Evolutionary conservation across 495 filamentous ascomycete genomes (phyloP), one percentile per base, ranked within the genome.

Genomic region (Hypoxylon crocopeplum): DNA sequence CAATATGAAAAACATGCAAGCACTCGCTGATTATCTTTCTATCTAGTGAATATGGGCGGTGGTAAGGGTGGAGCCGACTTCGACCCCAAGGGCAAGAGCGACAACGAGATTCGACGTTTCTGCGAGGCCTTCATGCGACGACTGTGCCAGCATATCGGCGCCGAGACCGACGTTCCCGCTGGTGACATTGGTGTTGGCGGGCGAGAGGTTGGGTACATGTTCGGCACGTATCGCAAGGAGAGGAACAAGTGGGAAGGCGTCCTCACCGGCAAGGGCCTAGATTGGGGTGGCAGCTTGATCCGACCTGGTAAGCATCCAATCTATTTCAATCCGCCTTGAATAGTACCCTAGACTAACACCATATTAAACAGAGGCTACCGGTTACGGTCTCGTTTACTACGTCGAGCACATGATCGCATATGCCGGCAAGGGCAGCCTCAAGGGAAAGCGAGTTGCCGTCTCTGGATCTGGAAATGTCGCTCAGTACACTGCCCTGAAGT

Each of bases 31-130:
- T 70, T 56, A 24, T 62, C 22, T 29, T 21, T 17, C 21, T 30
- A 10, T 5, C 7, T 49, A 92, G 90, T 98, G 72, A 94, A 85
- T 82, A 98, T 98, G 86, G 94, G 94, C 59, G 94, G 94, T 80
- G 94, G 90, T 68, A 98, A 98, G 83, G 94, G 94, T 79, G 94
- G 94, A 65, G 88, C 94, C 73, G 94, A 98, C 82, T 98, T 98
- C 76, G 92, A 98, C 81, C 94, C 94, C 73, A 98, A 98, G 85
- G 93, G 92, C 81, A 98, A 97, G 84, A 88, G 86, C 49, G 93
- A 98, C 75, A 88, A 85, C 71, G 94, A 98, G 83, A 98, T 98
- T 81, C 91, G 94, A 61, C 91, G 90, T 62, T 98, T 98, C 87
- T 98, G 94, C 80, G 85, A 88, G 34, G 77, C 92, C 55, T 98